Conservation (phyloP, 228 moss, liverwort and hornwort genomes). For the Sphagnum fallax region DNA sequence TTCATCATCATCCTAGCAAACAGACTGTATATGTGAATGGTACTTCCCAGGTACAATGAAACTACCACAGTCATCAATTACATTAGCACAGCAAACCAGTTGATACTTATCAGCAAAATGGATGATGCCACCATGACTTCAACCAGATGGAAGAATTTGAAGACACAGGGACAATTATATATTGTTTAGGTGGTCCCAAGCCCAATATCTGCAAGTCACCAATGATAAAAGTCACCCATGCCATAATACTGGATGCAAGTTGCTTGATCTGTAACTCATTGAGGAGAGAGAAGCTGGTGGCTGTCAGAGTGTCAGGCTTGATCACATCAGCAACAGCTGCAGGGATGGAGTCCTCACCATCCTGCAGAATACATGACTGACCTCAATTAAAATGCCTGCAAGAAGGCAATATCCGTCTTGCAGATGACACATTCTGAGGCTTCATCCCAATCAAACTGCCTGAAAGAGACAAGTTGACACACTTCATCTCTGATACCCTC, state of each 20-base stretch:
- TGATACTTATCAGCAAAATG: no score
- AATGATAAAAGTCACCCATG: neutral
- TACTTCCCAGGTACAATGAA: no score
- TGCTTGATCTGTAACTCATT: constrained; percentile 11
- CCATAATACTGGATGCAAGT: constrained; percentile 32
- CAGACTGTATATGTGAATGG: neutral
- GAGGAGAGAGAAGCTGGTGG: constrained; percentile 14
- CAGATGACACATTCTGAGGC: constrained; percentile 27
- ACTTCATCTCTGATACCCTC: constrained; percentile 11
- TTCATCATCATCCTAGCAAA: constrained; percentile 69
- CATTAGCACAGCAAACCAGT: no score
- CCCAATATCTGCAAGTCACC: no score
- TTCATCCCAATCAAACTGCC: constrained; percentile 47
- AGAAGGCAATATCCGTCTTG: constrained; percentile 26
- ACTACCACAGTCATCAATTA: no score
- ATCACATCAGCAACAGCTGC: constrained; percentile 48
- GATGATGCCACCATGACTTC: no score
- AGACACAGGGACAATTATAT: no score
- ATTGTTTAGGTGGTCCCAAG: no score
- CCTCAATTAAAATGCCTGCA: constrained; percentile 64
- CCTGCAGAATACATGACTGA: constrained; percentile 67
- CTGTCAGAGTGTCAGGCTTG: constrained; percentile 29
- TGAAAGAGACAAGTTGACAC: constrained; percentile 44
- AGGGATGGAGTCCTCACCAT: constrained; percentile 80
- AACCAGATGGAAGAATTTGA: no score